Evolutionary conservation across 2,329 filamentous ascomycete genomes (phyloP).

Genomic region (Trichoderma aggressivum): DNA sequence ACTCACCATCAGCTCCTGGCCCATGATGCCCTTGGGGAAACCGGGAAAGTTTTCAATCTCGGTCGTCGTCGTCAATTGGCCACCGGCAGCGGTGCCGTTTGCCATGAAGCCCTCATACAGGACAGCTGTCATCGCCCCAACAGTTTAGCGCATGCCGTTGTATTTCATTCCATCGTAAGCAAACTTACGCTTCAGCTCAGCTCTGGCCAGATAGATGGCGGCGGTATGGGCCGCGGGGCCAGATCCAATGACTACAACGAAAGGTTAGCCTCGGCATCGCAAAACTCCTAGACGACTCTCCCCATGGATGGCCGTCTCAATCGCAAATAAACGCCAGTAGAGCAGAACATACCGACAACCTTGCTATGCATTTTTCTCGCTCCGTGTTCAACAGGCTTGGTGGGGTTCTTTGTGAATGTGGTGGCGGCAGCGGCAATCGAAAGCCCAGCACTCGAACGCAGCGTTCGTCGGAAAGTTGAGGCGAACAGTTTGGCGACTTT

Average conservation of each 20-base stretch:
- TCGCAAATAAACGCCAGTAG: not conserved
- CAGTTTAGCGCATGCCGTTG: not conserved
- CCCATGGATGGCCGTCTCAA: not conserved
- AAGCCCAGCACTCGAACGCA: constrained; percentile 72
- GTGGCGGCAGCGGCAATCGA: constrained; percentile 66
- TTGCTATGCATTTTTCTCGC: constrained; percentile 81
- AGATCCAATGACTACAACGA: constrained; percentile 70
- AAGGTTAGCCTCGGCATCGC: not conserved
- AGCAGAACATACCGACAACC: constrained; percentile 72
- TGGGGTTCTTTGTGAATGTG: constrained; percentile 51
- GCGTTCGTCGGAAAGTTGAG: constrained; percentile 70
- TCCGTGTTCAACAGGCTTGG: constrained; percentile 33
- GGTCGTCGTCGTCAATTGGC: constrained; percentile 96
- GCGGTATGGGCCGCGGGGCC: constrained; percentile 97
- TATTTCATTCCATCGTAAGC: not conserved
- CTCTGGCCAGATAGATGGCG: constrained; percentile 91
- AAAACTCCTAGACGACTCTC: not conserved
- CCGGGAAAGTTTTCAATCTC: constrained; percentile 98
- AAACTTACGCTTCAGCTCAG: constrained; percentile 76
- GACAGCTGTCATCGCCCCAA: constrained; percentile 52
- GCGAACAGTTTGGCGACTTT: constrained; percentile 83
- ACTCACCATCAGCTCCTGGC: constrained; percentile 76
- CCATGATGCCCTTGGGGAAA: constrained; percentile 86
- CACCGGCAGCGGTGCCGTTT: constrained; percentile 91
- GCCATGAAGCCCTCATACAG: constrained; percentile 98